Percentiles rank a stretch among this genome's conserved stretches.
These are phyloP conservation scores for Candida easanensis DNA, from an alignment of 805 yeast genomes.

Conservation along the genomic window DNA sequence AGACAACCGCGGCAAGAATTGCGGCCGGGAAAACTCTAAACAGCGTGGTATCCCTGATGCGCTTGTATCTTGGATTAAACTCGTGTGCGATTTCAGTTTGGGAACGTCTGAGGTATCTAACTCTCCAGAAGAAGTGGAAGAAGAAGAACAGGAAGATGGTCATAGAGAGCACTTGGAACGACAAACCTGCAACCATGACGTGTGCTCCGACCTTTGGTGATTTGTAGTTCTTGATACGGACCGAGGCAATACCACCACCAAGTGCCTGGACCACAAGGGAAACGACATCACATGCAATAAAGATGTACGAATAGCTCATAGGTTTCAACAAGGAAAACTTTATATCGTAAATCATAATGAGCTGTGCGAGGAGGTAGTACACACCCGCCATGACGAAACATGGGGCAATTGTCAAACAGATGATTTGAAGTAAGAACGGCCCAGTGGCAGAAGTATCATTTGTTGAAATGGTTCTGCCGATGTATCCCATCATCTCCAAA, in stretches of 20 bases:
- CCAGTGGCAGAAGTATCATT: constrained; percentile 32
- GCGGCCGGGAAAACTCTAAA: constrained; percentile 45
- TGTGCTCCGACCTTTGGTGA: constrained; percentile 49
- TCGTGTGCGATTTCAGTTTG: constrained; percentile 27
- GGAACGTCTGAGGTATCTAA: constrained; percentile 30
- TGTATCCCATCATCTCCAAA: constrained; percentile 67
- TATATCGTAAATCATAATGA: constrained; percentile 59
- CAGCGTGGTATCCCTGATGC: constrained; percentile 32
- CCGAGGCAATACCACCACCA: constrained; percentile 68
- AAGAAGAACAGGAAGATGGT: constrained; percentile 51
- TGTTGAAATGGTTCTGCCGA: constrained; percentile 52
- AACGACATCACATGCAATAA: constrained; percentile 61
- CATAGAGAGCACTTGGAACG: constrained; percentile 74
- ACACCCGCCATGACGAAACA: constrained; percentile 84
- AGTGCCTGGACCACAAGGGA: constrained; percentile 66
- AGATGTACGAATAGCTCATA: constrained; percentile 58
- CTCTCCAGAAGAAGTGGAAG: constrained; percentile 42
- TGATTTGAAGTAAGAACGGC: constrained; percentile 60
- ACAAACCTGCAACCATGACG: constrained; percentile 76
- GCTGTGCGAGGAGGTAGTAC: constrained; percentile 66
- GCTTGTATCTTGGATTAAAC: constrained; percentile 35
- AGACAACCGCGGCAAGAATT: constrained; percentile 44
- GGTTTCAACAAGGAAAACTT: constrained; percentile 52
- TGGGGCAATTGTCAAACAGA: constrained; percentile 74
- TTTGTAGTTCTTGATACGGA: constrained; percentile 26